phyloP scores from a whole-genome alignment of 345 rosid species.

The Euphorbia pulcherrima region DNA sequence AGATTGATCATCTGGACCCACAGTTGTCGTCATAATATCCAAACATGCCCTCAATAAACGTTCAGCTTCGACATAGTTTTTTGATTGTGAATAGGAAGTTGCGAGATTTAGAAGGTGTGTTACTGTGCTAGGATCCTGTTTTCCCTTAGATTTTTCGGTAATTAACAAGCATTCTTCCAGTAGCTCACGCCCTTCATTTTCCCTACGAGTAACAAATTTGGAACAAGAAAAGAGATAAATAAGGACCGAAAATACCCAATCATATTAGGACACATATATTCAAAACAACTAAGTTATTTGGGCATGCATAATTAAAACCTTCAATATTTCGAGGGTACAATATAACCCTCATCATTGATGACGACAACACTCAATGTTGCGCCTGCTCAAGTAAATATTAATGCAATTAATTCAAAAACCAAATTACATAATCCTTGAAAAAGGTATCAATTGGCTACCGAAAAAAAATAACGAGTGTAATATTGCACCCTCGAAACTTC shows the following conservation, averaged over 20 bases:
- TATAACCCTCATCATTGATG: too few species aligned
- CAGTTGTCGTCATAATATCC: conserved; percentile 44
- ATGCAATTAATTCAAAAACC: background rate
- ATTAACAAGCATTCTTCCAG: conserved; percentile 78
- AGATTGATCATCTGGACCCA: conserved; percentile 63
- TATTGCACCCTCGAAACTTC: background rate
- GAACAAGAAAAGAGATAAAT: background rate
- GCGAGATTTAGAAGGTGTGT: conserved; percentile 78
- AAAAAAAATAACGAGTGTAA: background rate
- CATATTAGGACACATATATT: too few species aligned
- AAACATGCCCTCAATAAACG: conserved; percentile 66
- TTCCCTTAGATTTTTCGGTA: conserved; percentile 61
- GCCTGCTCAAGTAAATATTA: background rate
- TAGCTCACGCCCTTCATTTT: conserved; percentile 72
- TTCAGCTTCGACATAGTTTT: conserved; percentile 71
- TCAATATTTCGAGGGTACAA: too few species aligned
- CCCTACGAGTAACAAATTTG: conserved; percentile 37
- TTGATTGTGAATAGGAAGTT: conserved; percentile 59
- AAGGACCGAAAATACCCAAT: background rate
- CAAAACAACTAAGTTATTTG: too few species aligned
- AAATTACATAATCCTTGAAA: background rate
- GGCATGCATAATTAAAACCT: too few species aligned
- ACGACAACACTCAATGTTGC: background rate
- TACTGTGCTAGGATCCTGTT: conserved; percentile 62
- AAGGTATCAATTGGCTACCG: background rate